Conservation (phyloP, 441 rosid genomes). For the Heliophila coronopifolia region DNA sequence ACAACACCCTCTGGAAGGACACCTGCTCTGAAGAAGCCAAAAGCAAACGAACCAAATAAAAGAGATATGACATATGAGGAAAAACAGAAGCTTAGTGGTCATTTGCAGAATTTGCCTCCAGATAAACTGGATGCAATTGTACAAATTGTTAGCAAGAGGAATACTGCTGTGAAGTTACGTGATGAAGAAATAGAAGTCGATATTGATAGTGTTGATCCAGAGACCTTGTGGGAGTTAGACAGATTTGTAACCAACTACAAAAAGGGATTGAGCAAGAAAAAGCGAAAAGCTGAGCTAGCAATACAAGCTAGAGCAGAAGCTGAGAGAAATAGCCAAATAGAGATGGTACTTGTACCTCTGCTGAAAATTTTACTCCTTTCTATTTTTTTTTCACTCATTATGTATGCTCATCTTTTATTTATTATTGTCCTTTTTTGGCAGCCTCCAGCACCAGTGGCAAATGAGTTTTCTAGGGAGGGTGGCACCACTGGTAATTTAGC, state of each 20-base stretch:
- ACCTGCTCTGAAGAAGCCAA: constrained; percentile 88
- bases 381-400: background rate
- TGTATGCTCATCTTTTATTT: background rate
- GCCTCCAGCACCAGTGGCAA: constrained; percentile 40
- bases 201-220: constrained; percentile 94
- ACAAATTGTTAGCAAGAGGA: constrained; percentile 86
- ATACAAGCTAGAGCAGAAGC: constrained; percentile 65
- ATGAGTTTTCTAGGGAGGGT: constrained; percentile 46
- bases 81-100: constrained; percentile 91
- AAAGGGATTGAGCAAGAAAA: constrained; percentile 88
- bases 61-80: constrained; percentile 98
- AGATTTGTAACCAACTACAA: constrained; percentile 90
- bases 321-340: constrained; percentile 38
- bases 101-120: constrained; percentile 77
- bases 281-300: constrained; percentile 91
- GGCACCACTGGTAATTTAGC: constrained; percentile 48
- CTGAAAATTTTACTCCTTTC: background rate
- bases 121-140: constrained; percentile 91
- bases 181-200: constrained; percentile 98
- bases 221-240: constrained; percentile 98
- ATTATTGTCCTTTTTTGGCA: constrained; percentile 26
- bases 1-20: constrained; percentile 81
- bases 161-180: constrained; percentile 61
- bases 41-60: constrained; percentile 92
- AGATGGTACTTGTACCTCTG: constrained; percentile 44